Conservation (phyloP, 768 basidiomycete species). For the Cyclocybe cylindracea region DNA sequence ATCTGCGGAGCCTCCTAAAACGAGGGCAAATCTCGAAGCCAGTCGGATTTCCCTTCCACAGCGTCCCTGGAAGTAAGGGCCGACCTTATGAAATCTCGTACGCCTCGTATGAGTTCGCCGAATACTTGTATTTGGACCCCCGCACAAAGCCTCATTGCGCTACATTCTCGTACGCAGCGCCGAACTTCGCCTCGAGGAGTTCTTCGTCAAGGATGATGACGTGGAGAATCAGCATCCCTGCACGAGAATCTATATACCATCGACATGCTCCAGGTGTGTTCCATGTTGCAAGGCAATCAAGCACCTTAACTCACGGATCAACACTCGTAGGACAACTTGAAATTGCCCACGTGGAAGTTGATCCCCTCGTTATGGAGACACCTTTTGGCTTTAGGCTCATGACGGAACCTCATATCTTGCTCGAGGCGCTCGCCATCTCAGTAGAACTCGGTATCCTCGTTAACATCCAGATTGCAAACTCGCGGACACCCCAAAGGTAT, state of each 20-base stretch:
- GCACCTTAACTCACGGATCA: neutral
- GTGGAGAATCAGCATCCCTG: constrained; percentile 32
- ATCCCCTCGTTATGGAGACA: constrained; percentile 31
- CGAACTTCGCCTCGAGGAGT: constrained; percentile 1
- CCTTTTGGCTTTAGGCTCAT: constrained; percentile 31
- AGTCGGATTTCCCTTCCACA: constrained; percentile 38
- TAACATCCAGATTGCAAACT: constrained; percentile 27
- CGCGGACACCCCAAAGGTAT: constrained; percentile 1
- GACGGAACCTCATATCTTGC: constrained; percentile 33
- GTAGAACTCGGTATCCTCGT: constrained; percentile 38
- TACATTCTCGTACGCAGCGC: constrained; percentile 27
- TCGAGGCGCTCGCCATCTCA: constrained; percentile 39
- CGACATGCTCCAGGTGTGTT: constrained; percentile 28
- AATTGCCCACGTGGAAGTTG: constrained; percentile 39
- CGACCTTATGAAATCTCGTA: constrained; percentile 20
- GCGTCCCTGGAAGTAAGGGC: constrained; percentile 21
- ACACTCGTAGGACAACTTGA: constrained; percentile 20
- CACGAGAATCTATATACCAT: constrained; percentile 17
- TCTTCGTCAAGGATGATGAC: constrained; percentile 17
- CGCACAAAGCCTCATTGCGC: constrained; percentile 21
- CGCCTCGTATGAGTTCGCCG: constrained; percentile 37
- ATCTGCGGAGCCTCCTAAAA: constrained; percentile 32
- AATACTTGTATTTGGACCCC: constrained; percentile 25
- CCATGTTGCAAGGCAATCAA: neutral
- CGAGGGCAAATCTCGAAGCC: constrained; percentile 29